Percentiles rank a stretch among this genome's conserved stretches.
These are phyloP conservation scores for Thelephora aurantiotincta DNA, from an alignment of 768 basidiomycete genomes.

Conservation along the genomic window DNA sequence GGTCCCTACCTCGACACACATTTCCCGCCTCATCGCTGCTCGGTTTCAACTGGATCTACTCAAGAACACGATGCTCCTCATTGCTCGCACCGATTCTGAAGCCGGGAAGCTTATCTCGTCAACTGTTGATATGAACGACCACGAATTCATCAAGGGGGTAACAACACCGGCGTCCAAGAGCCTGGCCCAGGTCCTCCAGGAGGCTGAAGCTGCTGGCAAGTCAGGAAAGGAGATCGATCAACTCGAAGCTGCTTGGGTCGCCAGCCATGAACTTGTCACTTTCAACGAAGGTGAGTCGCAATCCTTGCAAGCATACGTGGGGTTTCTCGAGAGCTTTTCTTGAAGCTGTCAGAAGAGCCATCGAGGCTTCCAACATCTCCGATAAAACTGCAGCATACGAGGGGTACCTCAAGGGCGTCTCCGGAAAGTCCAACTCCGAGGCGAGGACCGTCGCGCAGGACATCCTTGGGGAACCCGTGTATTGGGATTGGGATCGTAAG, in stretches of 20 bases:
- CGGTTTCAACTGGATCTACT: slow-evolving; percentile 88
- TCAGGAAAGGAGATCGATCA: slow-evolving; percentile 55
- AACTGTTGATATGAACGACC: slow-evolving; percentile 71
- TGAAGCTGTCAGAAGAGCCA: slow-evolving; percentile 46
- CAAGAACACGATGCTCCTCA: slow-evolving; percentile 76
- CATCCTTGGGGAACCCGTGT: slow-evolving; percentile 54
- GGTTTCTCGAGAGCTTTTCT: neutral
- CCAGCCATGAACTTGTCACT: slow-evolving; percentile 53
- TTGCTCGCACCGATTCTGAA: slow-evolving; percentile 89
- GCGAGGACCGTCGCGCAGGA: slow-evolving; percentile 63
- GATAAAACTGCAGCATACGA: slow-evolving; percentile 43
- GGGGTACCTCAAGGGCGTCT: slow-evolving; percentile 40
- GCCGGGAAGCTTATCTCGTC: slow-evolving; percentile 75
- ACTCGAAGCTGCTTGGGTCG: slow-evolving; percentile 68
- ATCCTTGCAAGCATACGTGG: neutral
- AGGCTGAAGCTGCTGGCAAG: slow-evolving; percentile 50
- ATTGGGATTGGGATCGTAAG: slow-evolving; percentile 85
- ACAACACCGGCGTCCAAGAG: slow-evolving; percentile 24
- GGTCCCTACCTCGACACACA: slow-evolving; percentile 79
- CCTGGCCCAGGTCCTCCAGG: slow-evolving; percentile 49
- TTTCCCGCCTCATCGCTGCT: slow-evolving; percentile 71
- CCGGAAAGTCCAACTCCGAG: slow-evolving; percentile 58
- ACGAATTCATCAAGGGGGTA: slow-evolving; percentile 62
- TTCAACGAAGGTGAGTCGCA: slow-evolving; percentile 61
- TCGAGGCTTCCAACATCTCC: slow-evolving; percentile 27